Evolutionary conservation across 306 rosid species (phyloP), one percentile per base, ranked within the genome.

Genomic region (Pyrus communis): DNA sequence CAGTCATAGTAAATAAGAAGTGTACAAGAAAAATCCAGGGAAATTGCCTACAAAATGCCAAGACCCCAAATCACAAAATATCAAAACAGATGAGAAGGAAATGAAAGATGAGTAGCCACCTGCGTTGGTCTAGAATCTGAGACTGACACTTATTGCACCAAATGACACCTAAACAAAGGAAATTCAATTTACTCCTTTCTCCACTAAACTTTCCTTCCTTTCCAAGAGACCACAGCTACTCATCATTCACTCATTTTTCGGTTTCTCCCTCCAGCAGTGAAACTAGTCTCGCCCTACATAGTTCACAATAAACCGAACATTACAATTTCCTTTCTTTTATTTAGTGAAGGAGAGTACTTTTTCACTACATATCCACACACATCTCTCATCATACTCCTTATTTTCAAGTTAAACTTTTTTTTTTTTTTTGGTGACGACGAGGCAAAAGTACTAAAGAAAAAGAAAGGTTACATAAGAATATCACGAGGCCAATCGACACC

Each of bases 401-500:
- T 38, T 38, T 38, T 38, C 43, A 38, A 38, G 43, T 38, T 38
- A 33, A 33, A 33, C 7, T 0, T 33, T 33, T 35, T 6, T 0
- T 33, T 33, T 7, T 6, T 35, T 35, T 35, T 35, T 35, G 38
- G 40, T 35, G 40, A 35, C 8, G 1, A 35, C 9, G 9, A 35
- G 40, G 40, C 40, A 7, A 35, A 6, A 35, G 40, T 35, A 35
- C 40, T 2, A 35, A 35, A 35, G 9, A 35, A 35, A 35, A 35
- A 7, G 2, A 35, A 35, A 35, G 9, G 8, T 35, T 35, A 6
- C 2, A 35, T 35, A 35, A 35, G 9, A 35, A 35, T 35, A 35
- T 35, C 2, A 35, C 0, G 2, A 35, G 2, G 9, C 8, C 9
- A 35, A 0, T 0, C 1, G 2, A 35, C 40, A 35, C 9, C 0